Percentiles rank a stretch among this genome's conserved stretches.
Conservation (phyloP, 225 moss, liverwort and hornwort species). For the Thuidium tamariscinum region DNA sequence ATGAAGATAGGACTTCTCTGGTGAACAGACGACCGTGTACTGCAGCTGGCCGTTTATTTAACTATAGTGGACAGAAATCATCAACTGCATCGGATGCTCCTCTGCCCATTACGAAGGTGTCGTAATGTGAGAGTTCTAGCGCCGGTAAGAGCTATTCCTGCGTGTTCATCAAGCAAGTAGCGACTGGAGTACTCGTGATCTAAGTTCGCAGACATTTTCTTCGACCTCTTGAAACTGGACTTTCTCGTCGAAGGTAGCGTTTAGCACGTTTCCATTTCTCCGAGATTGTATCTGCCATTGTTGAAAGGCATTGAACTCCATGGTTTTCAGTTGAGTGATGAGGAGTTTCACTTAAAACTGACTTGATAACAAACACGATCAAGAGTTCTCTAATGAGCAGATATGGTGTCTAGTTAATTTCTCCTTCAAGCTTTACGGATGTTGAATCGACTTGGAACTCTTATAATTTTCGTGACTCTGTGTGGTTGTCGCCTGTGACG, state of each 20-base stretch:
- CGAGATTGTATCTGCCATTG: background rate
- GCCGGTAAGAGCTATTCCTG: background rate
- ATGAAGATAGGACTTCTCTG: slow-evolving; percentile 5
- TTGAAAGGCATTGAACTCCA: background rate
- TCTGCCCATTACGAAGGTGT: background rate
- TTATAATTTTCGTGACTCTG: background rate
- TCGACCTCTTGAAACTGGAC: background rate
- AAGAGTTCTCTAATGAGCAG: background rate
- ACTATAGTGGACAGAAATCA: background rate
- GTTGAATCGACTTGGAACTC: background rate
- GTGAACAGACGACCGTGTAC: background rate
- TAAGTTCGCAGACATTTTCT: background rate
- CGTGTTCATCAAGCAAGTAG: background rate
- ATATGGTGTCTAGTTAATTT: background rate
- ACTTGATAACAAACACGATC: background rate
- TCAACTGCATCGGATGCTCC: background rate
- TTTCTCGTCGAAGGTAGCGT: background rate
- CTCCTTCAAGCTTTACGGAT: background rate
- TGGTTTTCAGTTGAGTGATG: background rate
- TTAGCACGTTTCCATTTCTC: background rate
- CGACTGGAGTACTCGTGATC: background rate
- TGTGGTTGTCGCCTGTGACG: background rate
- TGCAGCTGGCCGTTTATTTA: background rate
- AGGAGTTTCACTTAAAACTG: background rate
- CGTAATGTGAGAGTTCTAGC: background rate